Evolutionary conservation across 805 yeast genomes (phyloP).

Genomic region (Pichia deserticola): DNA sequence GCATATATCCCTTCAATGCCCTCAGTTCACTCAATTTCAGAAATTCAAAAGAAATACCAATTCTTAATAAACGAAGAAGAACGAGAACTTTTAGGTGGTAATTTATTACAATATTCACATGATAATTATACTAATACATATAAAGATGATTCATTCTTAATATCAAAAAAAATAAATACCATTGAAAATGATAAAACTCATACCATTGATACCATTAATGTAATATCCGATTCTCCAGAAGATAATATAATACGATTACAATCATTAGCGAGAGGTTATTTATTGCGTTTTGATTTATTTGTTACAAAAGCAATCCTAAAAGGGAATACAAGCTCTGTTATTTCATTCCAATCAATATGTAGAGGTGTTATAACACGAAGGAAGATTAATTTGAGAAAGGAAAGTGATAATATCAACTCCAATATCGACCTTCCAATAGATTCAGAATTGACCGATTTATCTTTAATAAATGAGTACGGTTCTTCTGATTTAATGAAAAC

Average conservation of each 20-base stretch:
- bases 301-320: slow-evolving; percentile 56
- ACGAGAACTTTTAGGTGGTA: slow-evolving; percentile 10
- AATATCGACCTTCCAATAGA: background rate
- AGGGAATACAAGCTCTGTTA: slow-evolving; percentile 45
- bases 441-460: background rate
- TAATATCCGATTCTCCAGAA: background rate
- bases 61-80: slow-evolving; percentile 18
- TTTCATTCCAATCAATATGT: slow-evolving; percentile 40
- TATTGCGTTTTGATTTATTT: slow-evolving; percentile 54
- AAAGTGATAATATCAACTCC: too few relatives aligned
- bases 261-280: slow-evolving; percentile 62
- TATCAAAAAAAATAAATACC: too few relatives aligned
- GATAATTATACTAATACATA: too few relatives aligned
- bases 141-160: too few relatives aligned
- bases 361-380: slow-evolving; percentile 35
- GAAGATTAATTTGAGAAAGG: slow-evolving; percentile 1
- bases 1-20: slow-evolving; percentile 8
- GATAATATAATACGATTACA: slow-evolving; percentile 41
- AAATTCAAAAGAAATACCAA: slow-evolving; percentile 12
- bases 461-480: slow-evolving; percentile 4
- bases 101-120: background rate
- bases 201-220: background rate
- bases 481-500: slow-evolving; percentile 34
- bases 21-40: slow-evolving; percentile 10
- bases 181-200: background rate